phyloP scores from a whole-genome alignment of 1,284 basidiomycete species.

The Mycena sp. region DNA sequence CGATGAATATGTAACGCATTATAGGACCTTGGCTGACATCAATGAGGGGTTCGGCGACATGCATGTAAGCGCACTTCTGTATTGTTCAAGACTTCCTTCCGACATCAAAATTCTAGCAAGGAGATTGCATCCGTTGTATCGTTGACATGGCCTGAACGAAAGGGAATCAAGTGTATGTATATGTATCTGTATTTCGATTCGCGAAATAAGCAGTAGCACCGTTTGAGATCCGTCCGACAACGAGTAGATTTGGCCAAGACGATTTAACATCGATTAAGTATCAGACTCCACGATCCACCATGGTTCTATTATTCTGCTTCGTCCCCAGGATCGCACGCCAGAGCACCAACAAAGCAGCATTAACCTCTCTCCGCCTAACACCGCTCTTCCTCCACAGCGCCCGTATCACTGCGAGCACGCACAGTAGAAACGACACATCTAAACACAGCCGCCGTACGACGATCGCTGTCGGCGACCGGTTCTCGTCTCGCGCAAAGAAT shows the following conservation, averaged over 20 bases:
- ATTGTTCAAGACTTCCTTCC: background rate
- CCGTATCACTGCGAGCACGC: conserved; percentile 61
- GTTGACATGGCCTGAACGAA: conserved; percentile 72
- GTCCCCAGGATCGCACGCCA: conserved; percentile 78
- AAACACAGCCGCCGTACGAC: conserved; percentile 76
- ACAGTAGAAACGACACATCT: conserved; percentile 77
- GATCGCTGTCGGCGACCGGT: conserved; percentile 68
- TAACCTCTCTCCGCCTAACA: conserved; percentile 72
- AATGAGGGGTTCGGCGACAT: conserved; percentile 94
- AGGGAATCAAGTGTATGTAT: conserved; percentile 17
- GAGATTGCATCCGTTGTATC: conserved; percentile 93
- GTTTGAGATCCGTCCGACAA: too few species aligned
- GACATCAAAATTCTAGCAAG: conserved; percentile 58
- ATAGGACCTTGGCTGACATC: conserved; percentile 80
- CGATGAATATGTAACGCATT: conserved; percentile 92
- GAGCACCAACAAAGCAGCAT: conserved; percentile 66
- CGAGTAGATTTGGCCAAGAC: too few species aligned
- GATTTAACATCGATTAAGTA: conserved; percentile 26
- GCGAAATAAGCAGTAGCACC: conserved; percentile 1
- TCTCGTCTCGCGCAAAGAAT: conserved; percentile 66
- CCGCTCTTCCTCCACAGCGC: conserved; percentile 74
- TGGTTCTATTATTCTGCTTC: conserved; percentile 47
- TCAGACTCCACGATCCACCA: conserved; percentile 63
- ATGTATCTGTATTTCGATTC: conserved; percentile 14
- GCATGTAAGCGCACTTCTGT: conserved; percentile 73